These are phyloP conservation scores for Kodamaea ohmeri DNA, from an alignment of 1,139 yeast genomes.

Conservation along the genomic window DNA sequence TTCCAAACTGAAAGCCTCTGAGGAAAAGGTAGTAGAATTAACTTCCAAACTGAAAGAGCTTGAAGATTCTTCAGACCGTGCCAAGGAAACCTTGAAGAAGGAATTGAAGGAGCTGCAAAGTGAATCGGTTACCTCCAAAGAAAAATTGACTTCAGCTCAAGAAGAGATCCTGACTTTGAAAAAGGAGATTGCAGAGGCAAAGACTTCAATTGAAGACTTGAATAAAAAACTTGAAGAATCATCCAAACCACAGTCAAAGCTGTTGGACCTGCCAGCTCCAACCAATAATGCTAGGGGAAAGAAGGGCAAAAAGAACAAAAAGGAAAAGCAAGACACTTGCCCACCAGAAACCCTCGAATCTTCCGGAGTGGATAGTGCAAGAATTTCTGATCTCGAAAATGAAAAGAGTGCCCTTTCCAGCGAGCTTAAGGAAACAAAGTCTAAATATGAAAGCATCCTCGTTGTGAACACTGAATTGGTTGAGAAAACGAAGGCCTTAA, in stretches of 20 bases:
- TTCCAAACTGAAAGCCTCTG: not conserved
- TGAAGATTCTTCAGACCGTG: not conserved
- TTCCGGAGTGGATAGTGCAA: not conserved
- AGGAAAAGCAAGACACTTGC: constrained; percentile 4
- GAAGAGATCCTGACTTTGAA: not conserved
- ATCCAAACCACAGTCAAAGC: constrained; percentile 3
- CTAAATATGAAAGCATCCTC: constrained; percentile 9
- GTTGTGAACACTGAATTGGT: constrained; percentile 18
- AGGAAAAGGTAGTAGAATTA: not conserved
- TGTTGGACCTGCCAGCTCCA: constrained; percentile 4
- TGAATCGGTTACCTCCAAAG: not conserved
- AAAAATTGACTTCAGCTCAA: not conserved
- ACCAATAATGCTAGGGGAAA: not conserved
- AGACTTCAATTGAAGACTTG: constrained; percentile 1
- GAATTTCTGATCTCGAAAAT: not conserved
- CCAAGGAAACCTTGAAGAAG: constrained; percentile 5
- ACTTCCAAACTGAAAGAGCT: not conserved
- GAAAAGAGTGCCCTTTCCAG: constrained; percentile 2
- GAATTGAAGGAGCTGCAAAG: constrained; percentile 1
- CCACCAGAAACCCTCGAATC: constrained; percentile 1
- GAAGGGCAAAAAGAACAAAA: constrained; percentile 12
- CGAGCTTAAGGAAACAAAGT: constrained; percentile 6
- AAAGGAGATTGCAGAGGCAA: constrained; percentile 2
- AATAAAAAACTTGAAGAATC: constrained; percentile 2
- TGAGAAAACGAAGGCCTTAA: constrained; percentile 16